Conservation (phyloP, 2,329 filamentous ascomycete species). For the Xenoacremonium recifei region DNA sequence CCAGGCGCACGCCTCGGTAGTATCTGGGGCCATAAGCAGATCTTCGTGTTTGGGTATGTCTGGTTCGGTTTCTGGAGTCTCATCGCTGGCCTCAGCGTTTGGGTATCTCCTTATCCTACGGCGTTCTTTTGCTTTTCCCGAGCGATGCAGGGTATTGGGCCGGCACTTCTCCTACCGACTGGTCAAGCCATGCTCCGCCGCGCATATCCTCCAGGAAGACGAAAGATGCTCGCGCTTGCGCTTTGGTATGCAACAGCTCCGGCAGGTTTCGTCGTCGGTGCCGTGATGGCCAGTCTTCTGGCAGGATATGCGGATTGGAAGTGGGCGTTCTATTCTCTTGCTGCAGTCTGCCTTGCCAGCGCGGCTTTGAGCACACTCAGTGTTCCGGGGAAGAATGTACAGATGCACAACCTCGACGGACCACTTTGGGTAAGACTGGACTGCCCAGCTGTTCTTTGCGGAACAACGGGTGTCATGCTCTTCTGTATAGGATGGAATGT, state of each 20-base stretch:
- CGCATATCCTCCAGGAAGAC: constrained; percentile 23
- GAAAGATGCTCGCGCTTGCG: constrained; percentile 21
- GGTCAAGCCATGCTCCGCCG: constrained; percentile 20
- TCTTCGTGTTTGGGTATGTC: constrained; percentile 21
- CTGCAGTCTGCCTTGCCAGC: constrained; percentile 18
- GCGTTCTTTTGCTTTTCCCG: constrained; percentile 25
- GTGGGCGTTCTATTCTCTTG: constrained; percentile 23
- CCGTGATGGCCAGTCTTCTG: constrained; percentile 23
- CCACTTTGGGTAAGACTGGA: constrained; percentile 24
- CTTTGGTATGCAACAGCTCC: constrained; percentile 23
- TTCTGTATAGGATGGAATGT: constrained; percentile 26
- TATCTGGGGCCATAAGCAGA: constrained; percentile 20
- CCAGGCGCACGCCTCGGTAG: constrained; percentile 22
- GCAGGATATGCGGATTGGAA: constrained; percentile 21
- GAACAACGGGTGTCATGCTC: constrained; percentile 15
- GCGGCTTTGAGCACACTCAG: constrained; percentile 20
- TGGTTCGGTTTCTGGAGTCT: constrained; percentile 27
- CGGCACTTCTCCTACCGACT: constrained; percentile 22
- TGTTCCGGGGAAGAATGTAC: constrained; percentile 15
- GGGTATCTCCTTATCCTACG: constrained; percentile 10
- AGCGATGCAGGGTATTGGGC: constrained; percentile 23
- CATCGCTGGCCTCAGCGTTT: constrained; percentile 19
- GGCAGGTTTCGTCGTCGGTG: constrained; percentile 22
- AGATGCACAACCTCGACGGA: constrained; percentile 22
- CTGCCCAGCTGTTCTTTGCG: constrained; percentile 11